Conservation (phyloP, 2,329 filamentous ascomycete species). For the Lomentospora prolificans region DNA sequence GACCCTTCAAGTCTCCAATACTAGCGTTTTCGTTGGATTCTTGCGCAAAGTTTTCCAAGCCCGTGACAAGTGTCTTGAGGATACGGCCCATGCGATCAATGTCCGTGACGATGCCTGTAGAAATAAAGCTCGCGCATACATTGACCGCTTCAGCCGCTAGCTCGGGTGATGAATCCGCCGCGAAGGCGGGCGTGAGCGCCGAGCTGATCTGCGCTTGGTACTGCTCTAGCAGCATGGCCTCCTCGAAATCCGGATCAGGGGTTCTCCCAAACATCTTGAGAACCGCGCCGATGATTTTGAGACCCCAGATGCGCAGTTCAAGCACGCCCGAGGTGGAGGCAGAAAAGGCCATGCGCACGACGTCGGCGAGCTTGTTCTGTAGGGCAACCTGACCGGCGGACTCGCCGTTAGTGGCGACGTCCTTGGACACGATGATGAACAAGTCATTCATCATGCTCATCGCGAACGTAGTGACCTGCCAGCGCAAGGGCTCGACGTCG, state of each 20-base stretch:
- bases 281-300: conserved; percentile 89
- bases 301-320: conserved; percentile 77
- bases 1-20: conserved; percentile 84
- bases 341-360: conserved; percentile 94
- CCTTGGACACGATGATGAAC: conserved; percentile 64
- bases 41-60: conserved; percentile 82
- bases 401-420: conserved; percentile 62
- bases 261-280: conserved; percentile 94
- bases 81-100: conserved; percentile 98
- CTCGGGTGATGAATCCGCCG: conserved; percentile 89
- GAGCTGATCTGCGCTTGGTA: conserved; percentile 98
- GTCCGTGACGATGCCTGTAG: conserved; percentile 93
- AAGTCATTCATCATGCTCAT: conserved; percentile 83
- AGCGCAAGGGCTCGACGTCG: conserved; percentile 73
- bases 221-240: conserved; percentile 90
- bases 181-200: conserved; percentile 90
- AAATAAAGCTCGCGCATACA: conserved; percentile 95
- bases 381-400: conserved; percentile 69
- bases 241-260: conserved; percentile 93
- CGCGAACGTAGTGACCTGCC: conserved; percentile 92
- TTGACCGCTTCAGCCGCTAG: conserved; percentile 92
- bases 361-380: conserved; percentile 77
- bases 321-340: conserved; percentile 90
- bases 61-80: conserved; percentile 81
- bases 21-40: conserved; percentile 59